These are phyloP conservation scores for Spathaspora gorwiae DNA, from an alignment of 805 yeast species.

Conservation along the genomic window DNA sequence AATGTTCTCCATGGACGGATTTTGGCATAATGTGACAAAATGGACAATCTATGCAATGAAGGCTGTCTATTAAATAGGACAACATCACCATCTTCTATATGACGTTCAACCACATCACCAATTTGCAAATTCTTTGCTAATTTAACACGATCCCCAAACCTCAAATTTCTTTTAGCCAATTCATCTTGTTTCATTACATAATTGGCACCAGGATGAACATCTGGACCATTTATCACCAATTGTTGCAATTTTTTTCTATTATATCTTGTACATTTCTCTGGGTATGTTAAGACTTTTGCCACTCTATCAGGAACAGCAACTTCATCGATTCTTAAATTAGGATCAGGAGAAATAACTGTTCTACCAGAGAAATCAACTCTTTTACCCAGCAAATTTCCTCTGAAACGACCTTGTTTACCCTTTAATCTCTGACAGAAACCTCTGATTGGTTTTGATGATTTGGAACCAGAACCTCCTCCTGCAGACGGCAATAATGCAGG, in stretches of 20 bases:
- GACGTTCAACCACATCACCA: conserved; percentile 96
- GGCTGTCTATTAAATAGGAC: conserved; percentile 98
- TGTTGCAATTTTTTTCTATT: conserved; percentile 73
- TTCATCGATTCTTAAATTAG: conserved; percentile 89
- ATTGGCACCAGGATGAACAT: conserved; percentile 93
- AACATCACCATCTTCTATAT: conserved; percentile 93
- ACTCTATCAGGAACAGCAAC: conserved; percentile 98
- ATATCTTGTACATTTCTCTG: conserved; percentile 89
- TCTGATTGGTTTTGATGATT: conserved; percentile 72
- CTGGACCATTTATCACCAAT: conserved; percentile 80
- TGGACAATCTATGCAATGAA: conserved; percentile 89
- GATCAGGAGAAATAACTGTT: conserved; percentile 98
- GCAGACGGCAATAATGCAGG: conserved; percentile 73
- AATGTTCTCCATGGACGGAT: conserved; percentile 98
- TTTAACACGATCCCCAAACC: conserved; percentile 80
- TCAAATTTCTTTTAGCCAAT: conserved; percentile 77
- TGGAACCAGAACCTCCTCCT: conserved; percentile 46
- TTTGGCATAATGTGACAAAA: conserved; percentile 91
- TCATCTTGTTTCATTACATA: conserved; percentile 81
- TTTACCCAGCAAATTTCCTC: conserved; percentile 97
- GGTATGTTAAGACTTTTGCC: conserved; percentile 92
- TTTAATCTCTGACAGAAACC: conserved; percentile 96
- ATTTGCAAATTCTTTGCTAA: conserved; percentile 71
- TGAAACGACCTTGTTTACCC: conserved; percentile 98
- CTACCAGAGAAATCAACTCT: conserved; percentile 98